Percentiles rank a stretch among this genome's conserved stretches.
phyloP scores from a whole-genome alignment of 148 eudicot species.

The Camellia lanceoleosa region DNA sequence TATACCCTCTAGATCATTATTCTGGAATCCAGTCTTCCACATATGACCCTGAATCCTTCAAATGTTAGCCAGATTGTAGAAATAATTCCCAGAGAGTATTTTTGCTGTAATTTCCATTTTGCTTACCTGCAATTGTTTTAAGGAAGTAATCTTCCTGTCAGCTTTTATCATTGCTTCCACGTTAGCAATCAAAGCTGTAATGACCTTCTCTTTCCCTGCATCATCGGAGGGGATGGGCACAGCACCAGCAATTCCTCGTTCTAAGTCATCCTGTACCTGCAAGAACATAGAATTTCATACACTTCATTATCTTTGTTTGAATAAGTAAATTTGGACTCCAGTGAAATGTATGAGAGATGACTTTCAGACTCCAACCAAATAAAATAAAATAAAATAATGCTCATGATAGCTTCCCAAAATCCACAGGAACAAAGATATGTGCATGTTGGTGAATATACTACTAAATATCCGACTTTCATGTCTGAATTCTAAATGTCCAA shows the following conservation, averaged over 20 bases:
- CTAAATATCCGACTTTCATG: background rate
- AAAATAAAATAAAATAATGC: background rate
- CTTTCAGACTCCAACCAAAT: background rate
- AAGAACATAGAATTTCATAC: background rate
- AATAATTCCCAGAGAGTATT: background rate
- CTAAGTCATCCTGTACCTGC: conserved; percentile 76
- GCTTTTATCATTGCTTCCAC: conserved; percentile 92
- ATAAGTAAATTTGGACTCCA: background rate
- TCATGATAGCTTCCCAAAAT: background rate
- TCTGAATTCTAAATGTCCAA: background rate
- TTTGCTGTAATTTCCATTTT: conserved; percentile 4
- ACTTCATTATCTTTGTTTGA: background rate
- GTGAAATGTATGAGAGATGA: background rate
- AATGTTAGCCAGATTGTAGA: conserved; percentile 8
- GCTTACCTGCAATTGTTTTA: conserved; percentile 86
- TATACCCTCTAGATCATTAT: conserved; percentile 58
- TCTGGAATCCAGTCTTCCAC: conserved; percentile 87
- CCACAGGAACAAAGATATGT: background rate
- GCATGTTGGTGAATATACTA: background rate
- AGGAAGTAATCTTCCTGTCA: conserved; percentile 91
- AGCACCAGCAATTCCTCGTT: conserved; percentile 64
- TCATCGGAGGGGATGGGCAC: conserved; percentile 63
- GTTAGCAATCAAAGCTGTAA: conserved; percentile 86
- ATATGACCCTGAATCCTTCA: conserved; percentile 70
- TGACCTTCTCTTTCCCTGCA: conserved; percentile 63